These are phyloP conservation scores for Ustilaginoidea virens DNA, from an alignment of 2,329 filamentous ascomycete species.

Conservation along the genomic window DNA sequence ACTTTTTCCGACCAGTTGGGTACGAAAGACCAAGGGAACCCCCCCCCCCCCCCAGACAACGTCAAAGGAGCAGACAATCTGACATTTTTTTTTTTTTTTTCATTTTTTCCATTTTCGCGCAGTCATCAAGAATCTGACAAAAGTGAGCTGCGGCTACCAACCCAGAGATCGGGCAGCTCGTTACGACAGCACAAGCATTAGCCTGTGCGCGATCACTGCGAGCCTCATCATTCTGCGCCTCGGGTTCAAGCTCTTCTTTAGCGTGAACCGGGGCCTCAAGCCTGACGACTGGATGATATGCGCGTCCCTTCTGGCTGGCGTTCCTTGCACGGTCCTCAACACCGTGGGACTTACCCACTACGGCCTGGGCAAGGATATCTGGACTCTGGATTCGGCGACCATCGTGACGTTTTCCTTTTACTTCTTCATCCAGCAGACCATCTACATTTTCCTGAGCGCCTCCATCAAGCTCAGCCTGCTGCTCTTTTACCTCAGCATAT, in stretches of 20 bases:
- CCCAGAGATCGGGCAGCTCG: conserved; percentile 2
- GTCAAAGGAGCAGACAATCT: too few species aligned
- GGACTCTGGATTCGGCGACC: conserved; percentile 12
- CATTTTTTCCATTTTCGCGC: too few species aligned
- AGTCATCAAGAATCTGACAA: conserved; percentile 5
- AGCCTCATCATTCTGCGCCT: conserved; percentile 8
- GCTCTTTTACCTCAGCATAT: conserved; percentile 4
- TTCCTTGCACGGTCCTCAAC: conserved; percentile 12
- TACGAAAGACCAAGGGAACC: background rate
- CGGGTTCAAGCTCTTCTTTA: conserved; percentile 12
- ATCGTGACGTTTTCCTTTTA: conserved; percentile 3
- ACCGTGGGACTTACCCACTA: conserved; percentile 10
- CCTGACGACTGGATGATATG: conserved; percentile 18
- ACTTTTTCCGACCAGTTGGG: background rate
- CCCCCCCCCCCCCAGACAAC: background rate
- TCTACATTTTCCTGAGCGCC: conserved; percentile 4
- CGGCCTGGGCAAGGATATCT: conserved; percentile 18
- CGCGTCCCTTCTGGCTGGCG: conserved; percentile 8
- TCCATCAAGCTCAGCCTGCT: conserved; percentile 3
- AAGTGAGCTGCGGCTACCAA: conserved; percentile 3
- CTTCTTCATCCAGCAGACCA: conserved; percentile 4
- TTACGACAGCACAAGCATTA: conserved; percentile 5
- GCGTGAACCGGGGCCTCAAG: conserved; percentile 14
- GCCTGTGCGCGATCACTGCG: conserved; percentile 8
- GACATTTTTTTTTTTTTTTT: too few species aligned